phyloP scores from a whole-genome alignment of 768 basidiomycete genomes.

The Collybia sp. region DNA sequence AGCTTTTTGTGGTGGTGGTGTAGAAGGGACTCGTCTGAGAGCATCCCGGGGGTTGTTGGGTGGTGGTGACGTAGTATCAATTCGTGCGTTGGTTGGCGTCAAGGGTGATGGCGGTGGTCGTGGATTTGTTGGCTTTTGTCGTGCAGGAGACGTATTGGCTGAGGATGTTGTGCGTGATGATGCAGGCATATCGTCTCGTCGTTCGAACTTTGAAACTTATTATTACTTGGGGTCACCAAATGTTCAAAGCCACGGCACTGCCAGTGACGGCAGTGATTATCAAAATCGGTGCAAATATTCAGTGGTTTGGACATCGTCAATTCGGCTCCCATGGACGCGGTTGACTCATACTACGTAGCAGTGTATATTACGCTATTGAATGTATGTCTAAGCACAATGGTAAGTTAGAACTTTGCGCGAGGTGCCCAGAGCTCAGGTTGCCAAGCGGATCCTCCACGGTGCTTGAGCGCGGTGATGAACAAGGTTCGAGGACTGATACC shows the following conservation, averaged over 20 bases:
- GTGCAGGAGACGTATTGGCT: constrained; percentile 6
- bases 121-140: constrained; percentile 20
- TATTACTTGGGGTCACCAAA: too few species aligned
- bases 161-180: constrained; percentile 8
- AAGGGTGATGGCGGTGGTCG: constrained; percentile 40
- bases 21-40: constrained; percentile 22
- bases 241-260: too few species aligned
- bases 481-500: constrained; percentile 24
- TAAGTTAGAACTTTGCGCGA: background rate
- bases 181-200: too few species aligned
- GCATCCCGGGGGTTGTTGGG: constrained; percentile 12
- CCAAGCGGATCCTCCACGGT: constrained; percentile 37
- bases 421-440: constrained; percentile 36
- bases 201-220: too few species aligned
- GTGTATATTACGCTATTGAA: background rate
- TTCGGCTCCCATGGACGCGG: background rate
- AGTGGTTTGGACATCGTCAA: too few species aligned
- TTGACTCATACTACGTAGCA: background rate
- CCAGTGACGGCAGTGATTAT: too few species aligned
- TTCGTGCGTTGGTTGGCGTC: constrained; percentile 12
- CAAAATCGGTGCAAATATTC: too few species aligned
- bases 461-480: constrained; percentile 32
- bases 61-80: background rate
- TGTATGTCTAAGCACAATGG: background rate
- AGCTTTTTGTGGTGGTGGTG: constrained; percentile 38